These are phyloP conservation scores for Phytophthora citricola DNA, from an alignment of 352 stramenopile species.

Conservation along the genomic window DNA sequence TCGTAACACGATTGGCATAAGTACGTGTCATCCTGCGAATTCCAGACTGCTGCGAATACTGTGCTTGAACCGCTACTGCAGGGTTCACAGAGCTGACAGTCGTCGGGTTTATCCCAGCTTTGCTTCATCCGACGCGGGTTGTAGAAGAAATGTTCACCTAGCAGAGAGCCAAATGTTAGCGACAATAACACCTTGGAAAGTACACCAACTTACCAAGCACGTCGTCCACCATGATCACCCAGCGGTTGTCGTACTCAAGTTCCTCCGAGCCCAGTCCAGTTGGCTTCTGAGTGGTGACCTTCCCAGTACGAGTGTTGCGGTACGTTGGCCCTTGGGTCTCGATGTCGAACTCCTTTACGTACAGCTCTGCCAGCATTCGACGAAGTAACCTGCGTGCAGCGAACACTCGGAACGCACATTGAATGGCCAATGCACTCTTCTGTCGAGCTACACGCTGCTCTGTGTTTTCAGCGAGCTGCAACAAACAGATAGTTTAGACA, in stretches of 20 bases:
- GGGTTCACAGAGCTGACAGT: slow-evolving; percentile 51
- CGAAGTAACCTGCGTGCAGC: slow-evolving; percentile 56
- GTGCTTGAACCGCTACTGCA: slow-evolving; percentile 28
- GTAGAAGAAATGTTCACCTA: slow-evolving; percentile 76
- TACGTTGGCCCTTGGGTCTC: slow-evolving; percentile 49
- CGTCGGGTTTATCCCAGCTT: slow-evolving; percentile 60
- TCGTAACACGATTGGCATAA: slow-evolving; percentile 55
- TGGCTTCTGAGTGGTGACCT: slow-evolving; percentile 53
- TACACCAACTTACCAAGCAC: slow-evolving; percentile 41
- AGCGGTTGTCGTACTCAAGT: slow-evolving; percentile 62
- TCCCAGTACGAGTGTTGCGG: slow-evolving; percentile 55
- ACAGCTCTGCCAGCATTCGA: slow-evolving; percentile 49
- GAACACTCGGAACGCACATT: slow-evolving; percentile 69
- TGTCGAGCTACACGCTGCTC: slow-evolving; percentile 42
- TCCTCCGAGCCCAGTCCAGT: slow-evolving; percentile 61
- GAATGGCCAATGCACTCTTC: slow-evolving; percentile 53
- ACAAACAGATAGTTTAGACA: not conserved
- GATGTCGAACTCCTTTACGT: slow-evolving; percentile 69
- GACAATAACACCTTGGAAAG: slow-evolving; percentile 8
- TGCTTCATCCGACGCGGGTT: slow-evolving; percentile 62
- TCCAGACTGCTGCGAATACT: slow-evolving; percentile 64
- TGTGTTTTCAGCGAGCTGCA: slow-evolving; percentile 51
- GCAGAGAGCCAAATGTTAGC: slow-evolving; percentile 20
- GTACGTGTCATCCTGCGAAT: slow-evolving; percentile 49
- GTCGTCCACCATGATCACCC: slow-evolving; percentile 61